Conservation (phyloP, 1,284 basidiomycete genomes). For the Austroboletus novae-zelandiae region DNA sequence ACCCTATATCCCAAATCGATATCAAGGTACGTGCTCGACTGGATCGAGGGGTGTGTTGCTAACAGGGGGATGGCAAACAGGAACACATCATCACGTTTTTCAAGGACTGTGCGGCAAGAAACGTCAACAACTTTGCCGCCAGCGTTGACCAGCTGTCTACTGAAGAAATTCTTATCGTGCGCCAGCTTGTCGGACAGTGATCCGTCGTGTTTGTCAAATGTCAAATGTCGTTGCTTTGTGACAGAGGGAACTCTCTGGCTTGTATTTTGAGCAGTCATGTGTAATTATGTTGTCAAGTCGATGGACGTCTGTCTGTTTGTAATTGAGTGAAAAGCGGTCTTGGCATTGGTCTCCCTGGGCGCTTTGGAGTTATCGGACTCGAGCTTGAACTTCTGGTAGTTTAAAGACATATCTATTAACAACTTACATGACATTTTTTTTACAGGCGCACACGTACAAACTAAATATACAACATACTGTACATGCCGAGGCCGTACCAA, state of each 20-base stretch:
- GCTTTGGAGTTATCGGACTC: no score
- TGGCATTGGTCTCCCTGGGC: no score
- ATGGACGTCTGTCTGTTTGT: background rate
- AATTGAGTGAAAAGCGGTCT: background rate
- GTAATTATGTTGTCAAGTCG: constrained; percentile 1
- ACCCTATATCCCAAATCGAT: constrained; percentile 87
- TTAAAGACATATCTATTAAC: no score
- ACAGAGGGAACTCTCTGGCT: background rate
- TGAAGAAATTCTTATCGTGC: constrained; percentile 69
- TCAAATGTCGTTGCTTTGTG: background rate
- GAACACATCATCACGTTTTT: constrained; percentile 68
- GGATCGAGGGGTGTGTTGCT: background rate
- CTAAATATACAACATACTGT: no score
- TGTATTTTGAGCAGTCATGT: constrained; percentile 10
- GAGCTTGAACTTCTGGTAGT: no score
- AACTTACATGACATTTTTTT: no score
- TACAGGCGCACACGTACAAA: no score
- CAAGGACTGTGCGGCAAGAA: constrained; percentile 63
- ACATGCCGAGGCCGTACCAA: no score
- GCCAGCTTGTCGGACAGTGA: constrained; percentile 46
- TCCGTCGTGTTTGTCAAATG: background rate
- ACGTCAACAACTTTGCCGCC: constrained; percentile 64
- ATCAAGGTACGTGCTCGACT: constrained; percentile 59
- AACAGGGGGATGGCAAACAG: constrained; percentile 36
- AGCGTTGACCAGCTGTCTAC: constrained; percentile 64